Evolutionary conservation across 331 rosid species (phyloP), one percentile per base, ranked within the genome.

Genomic region (Dryas integrifolia): DNA sequence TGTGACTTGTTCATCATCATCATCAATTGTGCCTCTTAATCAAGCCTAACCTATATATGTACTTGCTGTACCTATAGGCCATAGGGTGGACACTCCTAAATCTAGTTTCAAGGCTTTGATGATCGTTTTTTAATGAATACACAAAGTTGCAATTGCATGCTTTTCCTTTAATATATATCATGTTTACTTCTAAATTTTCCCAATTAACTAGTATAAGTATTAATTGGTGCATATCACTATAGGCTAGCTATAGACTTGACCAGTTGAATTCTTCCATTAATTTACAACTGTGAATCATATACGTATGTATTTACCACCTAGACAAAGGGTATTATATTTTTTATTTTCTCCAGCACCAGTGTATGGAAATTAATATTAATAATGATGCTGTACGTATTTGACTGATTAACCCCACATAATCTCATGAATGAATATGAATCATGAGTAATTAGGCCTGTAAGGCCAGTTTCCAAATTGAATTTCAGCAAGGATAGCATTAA

Each of bases 1-100:
- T 70, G 66, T 70, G 45, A 57, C 43, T 13, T 38, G 49, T 76
- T 76, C 56, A 46, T 58, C 53, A 49, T 67, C 61, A 61, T 41
- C 76, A 51, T 6, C 76, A 10, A 70, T 18, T 52, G 63, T 49
- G 59, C 48, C 35, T 47, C 45, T 30, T 13, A 73, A 12, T 44
- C 9, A 39, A 39, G 46, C 56, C 75, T 70, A 12, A 44, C 41
- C 0, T 38, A 48, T 44, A 4, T 69, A 12, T 40, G 16, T 69
- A 11, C 35, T 4, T 63, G 50, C 49, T 63, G 15, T 41, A 5
- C 2, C 5, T 51, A 15, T 15, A 67, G 58, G 30, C 58, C 50
- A 67, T 67, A 67, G 56, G 45, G 11, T 12, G 74, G 65, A 52
- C 65, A 70, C 65, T 38, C 53, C 21, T 21, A 58, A 24, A 61